A percentile compares a stretch with the other conserved stretches of the same genome.
phyloP scores from a whole-genome alignment of 257 asterid species.

The Ajuga chamaepitys region DNA sequence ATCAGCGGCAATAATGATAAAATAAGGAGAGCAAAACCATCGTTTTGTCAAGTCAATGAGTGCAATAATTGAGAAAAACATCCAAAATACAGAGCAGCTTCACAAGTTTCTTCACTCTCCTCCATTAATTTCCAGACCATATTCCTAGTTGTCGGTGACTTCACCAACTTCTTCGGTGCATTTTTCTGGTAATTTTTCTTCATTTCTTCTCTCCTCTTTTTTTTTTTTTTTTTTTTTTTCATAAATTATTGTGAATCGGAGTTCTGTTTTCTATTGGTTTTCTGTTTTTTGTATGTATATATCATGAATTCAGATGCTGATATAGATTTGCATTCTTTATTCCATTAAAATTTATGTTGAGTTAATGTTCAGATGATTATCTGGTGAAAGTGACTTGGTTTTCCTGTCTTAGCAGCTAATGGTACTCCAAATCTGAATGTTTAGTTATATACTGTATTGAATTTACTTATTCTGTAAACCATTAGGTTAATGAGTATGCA shows the following conservation, averaged over 20 bases:
- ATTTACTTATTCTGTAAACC: too few relatives aligned
- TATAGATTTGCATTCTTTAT: neutral
- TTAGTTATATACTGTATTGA: too few relatives aligned
- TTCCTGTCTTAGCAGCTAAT: too few relatives aligned
- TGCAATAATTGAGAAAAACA: neutral
- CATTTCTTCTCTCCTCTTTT: neutral
- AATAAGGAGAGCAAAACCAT: neutral
- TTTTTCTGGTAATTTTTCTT: neutral
- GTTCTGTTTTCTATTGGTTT: neutral
- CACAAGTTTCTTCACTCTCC: neutral
- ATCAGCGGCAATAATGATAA: too few relatives aligned
- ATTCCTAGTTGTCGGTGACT: too few relatives aligned
- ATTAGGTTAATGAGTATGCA: too few relatives aligned
- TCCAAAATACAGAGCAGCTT: neutral
- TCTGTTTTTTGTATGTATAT: too few relatives aligned
- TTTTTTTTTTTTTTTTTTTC: too few relatives aligned
- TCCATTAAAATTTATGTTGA: too few relatives aligned
- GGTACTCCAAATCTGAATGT: too few relatives aligned
- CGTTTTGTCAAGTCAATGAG: neutral
- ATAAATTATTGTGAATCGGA: neutral
- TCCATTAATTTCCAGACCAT: neutral
- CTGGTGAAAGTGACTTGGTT: neutral
- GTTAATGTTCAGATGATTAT: neutral
- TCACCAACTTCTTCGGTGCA: too few relatives aligned
- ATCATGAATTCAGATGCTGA: neutral